phyloP scores from a whole-genome alignment of 345 rosid genomes.

The Mangifera indica region DNA sequence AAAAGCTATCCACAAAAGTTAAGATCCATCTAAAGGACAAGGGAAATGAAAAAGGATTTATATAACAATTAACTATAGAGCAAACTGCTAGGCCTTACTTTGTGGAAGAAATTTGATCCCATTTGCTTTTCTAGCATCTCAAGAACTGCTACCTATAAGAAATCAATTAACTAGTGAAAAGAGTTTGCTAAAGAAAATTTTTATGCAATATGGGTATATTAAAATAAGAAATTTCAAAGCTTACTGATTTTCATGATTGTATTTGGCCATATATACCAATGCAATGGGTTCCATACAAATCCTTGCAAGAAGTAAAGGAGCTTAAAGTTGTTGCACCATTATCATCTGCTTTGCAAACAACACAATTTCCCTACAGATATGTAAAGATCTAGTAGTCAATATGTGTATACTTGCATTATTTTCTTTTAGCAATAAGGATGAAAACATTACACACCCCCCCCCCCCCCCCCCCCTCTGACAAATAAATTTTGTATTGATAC shows the following conservation, averaged over 20 bases:
- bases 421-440: too few relatives aligned
- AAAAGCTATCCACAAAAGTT: neutral
- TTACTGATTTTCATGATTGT: constrained; percentile 95
- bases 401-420: neutral
- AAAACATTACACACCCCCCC: neutral
- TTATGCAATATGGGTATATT: neutral
- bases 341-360: constrained; percentile 93
- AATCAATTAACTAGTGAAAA: constrained; percentile 21
- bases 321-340: constrained; percentile 82
- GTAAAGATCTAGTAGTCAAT: constrained; percentile 9
- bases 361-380: constrained; percentile 75
- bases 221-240: constrained; percentile 25
- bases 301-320: constrained; percentile 80
- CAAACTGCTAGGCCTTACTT: constrained; percentile 48
- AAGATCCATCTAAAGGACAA: too few relatives aligned
- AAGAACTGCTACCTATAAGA: constrained; percentile 76
- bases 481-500: neutral
- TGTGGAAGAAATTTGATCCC: constrained; percentile 95
- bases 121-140: constrained; percentile 99
- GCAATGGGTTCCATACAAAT: constrained; percentile 78
- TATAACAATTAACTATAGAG: constrained; percentile 7
- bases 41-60: too few relatives aligned
- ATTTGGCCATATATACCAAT: constrained; percentile 86
- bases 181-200: neutral
- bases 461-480: too few relatives aligned